Evolutionary conservation across 192 early-diverging fungal genomes (phyloP), one percentile per base, ranked within the genome.

Genomic region (Obelidium mucronatum): DNA sequence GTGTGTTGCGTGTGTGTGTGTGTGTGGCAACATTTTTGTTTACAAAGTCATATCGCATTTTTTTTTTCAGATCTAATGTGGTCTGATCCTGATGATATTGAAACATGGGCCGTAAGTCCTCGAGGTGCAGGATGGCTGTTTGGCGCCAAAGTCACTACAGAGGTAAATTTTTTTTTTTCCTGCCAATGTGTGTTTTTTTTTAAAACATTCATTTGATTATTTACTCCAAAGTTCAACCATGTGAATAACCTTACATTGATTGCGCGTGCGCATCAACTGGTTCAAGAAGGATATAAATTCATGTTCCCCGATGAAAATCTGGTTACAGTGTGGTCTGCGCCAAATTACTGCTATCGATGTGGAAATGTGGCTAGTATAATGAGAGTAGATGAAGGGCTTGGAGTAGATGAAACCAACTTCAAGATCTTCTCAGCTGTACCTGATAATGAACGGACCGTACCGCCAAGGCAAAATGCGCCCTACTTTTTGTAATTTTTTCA

Each of bases 241-340:
- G 91, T 96, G 76, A 99, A 99, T 80, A 90, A 87, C 33, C 84
- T 99, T 53, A 90, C 89, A 28, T 84, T 97, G 22, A 94, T 99
- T 74, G 94, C 96, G 24, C 87, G 97, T 28, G 97, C 97, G 2
- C 97, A 99, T 85, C 97, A 99, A 78, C 88, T 99, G 58, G 96
- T 97, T 26, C 96, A 97, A 84, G 97, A 99, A 79, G 96, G 98
- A 17, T 99, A 94, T 87, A 97, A 97, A 76, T 95, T 93, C 83
- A 95, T 93, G 91, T 96, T 95, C 80, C 67, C 82, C 17, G 94
- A 99, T 72, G 93, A 97, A 67, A 94, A 95, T 69, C 85, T 99
- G 65, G 96, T 97, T 5, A 99, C 98, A 6, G 88, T 91, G 26
- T 98, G 97, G 97, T 94, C 92, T 40, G 97, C 96, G 15, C 88